Conservation (phyloP, 2,329 filamentous ascomycete genomes). For the Botryotinia calthae region DNA sequence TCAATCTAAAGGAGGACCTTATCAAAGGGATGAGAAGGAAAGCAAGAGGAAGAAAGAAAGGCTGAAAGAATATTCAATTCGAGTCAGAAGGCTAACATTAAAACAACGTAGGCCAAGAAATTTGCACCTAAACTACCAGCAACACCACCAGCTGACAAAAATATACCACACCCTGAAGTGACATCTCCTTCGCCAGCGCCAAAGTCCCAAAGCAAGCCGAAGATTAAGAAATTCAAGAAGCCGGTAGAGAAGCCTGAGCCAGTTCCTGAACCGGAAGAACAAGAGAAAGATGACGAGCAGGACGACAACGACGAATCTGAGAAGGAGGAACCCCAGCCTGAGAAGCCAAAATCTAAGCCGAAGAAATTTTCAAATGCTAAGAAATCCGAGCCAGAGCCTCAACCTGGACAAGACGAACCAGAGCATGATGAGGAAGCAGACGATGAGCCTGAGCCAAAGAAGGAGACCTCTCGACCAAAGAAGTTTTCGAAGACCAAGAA, state of each 20-base stretch:
- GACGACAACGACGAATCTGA: conserved; percentile 45
- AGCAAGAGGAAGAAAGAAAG: conserved; percentile 4
- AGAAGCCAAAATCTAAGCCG: background rate
- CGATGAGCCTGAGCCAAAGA: conserved; percentile 47
- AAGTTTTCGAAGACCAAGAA: background rate
- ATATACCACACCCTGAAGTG: conserved; percentile 16
- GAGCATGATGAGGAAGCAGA: background rate
- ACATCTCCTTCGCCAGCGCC: conserved; percentile 15
- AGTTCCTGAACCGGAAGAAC: conserved; percentile 41
- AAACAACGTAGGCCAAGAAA: conserved; percentile 22
- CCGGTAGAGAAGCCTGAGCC: conserved; percentile 49
- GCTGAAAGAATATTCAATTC: conserved; percentile 19
- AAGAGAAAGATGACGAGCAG: conserved; percentile 39
- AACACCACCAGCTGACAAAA: conserved; percentile 21
- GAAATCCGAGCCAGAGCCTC: background rate
- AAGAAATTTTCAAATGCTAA: conserved; percentile 10
- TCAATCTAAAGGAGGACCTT: background rate
- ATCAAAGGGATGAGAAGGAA: conserved; percentile 2
- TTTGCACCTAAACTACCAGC: conserved; percentile 20
- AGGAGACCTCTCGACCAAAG: background rate
- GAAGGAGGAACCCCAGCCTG: conserved; percentile 54
- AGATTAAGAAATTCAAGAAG: conserved; percentile 18
- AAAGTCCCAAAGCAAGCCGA: background rate
- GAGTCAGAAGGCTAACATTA: conserved; percentile 19
- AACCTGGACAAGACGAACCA: conserved; percentile 1